phyloP scores from a whole-genome alignment of 2,329 filamentous ascomycete genomes.

The Zymoseptoria crescenta region DNA sequence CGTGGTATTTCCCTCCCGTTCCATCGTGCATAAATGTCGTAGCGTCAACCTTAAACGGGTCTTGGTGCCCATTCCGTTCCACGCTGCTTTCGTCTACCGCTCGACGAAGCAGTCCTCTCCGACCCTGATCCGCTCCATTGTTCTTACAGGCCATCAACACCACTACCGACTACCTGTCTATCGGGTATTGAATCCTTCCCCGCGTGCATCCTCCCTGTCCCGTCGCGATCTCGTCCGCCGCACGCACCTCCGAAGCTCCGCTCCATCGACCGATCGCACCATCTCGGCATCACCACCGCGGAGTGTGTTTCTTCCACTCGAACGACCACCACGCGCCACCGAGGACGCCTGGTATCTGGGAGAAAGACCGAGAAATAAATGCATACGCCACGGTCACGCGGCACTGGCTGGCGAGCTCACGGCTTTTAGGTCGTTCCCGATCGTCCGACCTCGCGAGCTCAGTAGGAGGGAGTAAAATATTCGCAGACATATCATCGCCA shows the following conservation, averaged over 20 bases:
- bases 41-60: not conserved
- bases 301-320: not conserved
- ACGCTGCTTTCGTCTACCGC: not conserved
- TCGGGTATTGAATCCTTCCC: not conserved
- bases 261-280: not conserved
- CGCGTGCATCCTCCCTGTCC: not conserved
- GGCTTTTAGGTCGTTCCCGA: slow-evolving; percentile 15
- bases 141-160: not conserved
- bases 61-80: not conserved
- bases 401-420: slow-evolving; percentile 6
- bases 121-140: not conserved
- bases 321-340: not conserved
- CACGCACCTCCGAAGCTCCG: not conserved
- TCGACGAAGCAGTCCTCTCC: not conserved
- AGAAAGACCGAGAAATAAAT: not conserved
- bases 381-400: not conserved
- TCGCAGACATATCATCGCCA: not conserved
- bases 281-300: not conserved
- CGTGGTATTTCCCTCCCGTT: not conserved
- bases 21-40: not conserved
- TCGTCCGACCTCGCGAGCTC: not conserved
- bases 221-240: not conserved
- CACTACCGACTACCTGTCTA: not conserved
- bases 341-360: not conserved
- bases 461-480: not conserved